phyloP scores from a whole-genome alignment of 768 basidiomycete species.

The Steccherinum ochraceum region DNA sequence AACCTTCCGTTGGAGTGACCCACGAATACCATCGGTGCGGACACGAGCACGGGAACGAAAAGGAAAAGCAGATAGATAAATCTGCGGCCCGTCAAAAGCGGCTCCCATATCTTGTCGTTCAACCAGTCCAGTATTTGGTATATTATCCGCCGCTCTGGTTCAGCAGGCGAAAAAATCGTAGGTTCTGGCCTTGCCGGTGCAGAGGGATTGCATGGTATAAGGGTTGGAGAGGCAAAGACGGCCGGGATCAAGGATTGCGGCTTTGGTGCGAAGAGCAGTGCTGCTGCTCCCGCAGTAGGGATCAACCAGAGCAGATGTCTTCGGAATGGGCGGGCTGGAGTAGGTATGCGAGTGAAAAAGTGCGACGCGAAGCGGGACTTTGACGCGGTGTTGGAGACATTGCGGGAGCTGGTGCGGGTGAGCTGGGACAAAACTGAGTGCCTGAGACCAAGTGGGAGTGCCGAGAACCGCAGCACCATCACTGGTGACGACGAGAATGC shows the following conservation, averaged over 20 bases:
- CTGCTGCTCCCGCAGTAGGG: constrained; percentile 50
- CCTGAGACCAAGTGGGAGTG: constrained; percentile 22
- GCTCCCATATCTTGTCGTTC: constrained; percentile 68
- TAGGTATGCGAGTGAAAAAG: constrained; percentile 30
- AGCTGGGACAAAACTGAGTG: constrained; percentile 15
- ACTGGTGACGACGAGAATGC: no score
- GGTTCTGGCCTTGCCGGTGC: constrained; percentile 15
- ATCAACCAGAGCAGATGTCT: constrained; percentile 42
- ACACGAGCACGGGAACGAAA: constrained; percentile 83
- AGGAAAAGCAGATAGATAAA: constrained; percentile 79
- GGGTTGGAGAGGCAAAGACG: constrained; percentile 43
- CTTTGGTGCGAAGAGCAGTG: constrained; percentile 38
- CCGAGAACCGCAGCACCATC: constrained; percentile 21
- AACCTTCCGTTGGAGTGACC: constrained; percentile 48
- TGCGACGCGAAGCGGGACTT: constrained; percentile 15
- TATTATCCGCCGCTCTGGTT: constrained; percentile 43
- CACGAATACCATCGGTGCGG: constrained; percentile 77
- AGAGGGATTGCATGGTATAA: constrained; percentile 36
- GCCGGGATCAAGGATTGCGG: constrained; percentile 36
- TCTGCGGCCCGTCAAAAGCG: constrained; percentile 72
- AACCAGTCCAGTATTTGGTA: constrained; percentile 42
- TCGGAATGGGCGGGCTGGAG: constrained; percentile 21
- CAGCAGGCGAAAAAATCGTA: constrained; percentile 63
- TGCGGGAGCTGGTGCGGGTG: constrained; percentile 8
- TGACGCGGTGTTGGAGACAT: constrained; percentile 1